Conservation (phyloP, 495 filamentous ascomycete genomes). For the Lentithecium fluviatile region DNA sequence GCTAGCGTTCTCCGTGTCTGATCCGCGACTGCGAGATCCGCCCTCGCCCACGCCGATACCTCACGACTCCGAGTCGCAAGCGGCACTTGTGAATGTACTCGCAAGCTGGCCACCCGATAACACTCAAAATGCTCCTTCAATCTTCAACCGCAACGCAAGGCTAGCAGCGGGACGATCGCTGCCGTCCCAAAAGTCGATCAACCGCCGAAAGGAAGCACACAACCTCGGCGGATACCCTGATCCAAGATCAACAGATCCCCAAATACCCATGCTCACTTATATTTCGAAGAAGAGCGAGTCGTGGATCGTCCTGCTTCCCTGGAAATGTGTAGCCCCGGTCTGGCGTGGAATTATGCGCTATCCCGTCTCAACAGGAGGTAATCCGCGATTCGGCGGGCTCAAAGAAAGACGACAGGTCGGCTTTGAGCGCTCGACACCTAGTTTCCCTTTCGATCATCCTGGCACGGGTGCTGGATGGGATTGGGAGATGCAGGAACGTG, state of each 20-base stretch:
- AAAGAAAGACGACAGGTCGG: conserved; percentile 75
- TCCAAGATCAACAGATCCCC: conserved; percentile 66
- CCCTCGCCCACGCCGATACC: conserved; percentile 49
- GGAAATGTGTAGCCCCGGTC: conserved; percentile 82
- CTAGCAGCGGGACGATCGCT: conserved; percentile 60
- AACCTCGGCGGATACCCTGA: conserved; percentile 62
- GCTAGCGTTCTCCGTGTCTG: conserved; percentile 68
- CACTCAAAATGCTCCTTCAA: conserved; percentile 49
- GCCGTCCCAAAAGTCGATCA: conserved; percentile 80
- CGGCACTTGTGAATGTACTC: conserved; percentile 57
- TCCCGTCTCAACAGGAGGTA: conserved; percentile 75
- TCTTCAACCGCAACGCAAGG: conserved; percentile 71
- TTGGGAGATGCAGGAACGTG: conserved; percentile 70
- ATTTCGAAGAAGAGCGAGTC: conserved; percentile 55
- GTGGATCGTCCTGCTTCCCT: conserved; percentile 87
- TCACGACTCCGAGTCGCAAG: conserved; percentile 47
- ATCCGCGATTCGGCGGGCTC: conserved; percentile 78
- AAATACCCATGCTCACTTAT: conserved; percentile 75
- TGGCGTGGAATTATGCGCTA: conserved; percentile 89
- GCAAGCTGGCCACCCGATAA: conserved; percentile 70
- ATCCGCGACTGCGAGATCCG: conserved; percentile 80
- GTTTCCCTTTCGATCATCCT: conserved; percentile 88
- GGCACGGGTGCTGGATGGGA: conserved; percentile 75
- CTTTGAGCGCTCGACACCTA: conserved; percentile 75
- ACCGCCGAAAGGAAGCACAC: conserved; percentile 72